Percentiles rank a stretch among this genome's conserved stretches.
Conservation (phyloP, 2,329 filamentous ascomycete genomes). For the Colletotrichum sansevieriae region DNA sequence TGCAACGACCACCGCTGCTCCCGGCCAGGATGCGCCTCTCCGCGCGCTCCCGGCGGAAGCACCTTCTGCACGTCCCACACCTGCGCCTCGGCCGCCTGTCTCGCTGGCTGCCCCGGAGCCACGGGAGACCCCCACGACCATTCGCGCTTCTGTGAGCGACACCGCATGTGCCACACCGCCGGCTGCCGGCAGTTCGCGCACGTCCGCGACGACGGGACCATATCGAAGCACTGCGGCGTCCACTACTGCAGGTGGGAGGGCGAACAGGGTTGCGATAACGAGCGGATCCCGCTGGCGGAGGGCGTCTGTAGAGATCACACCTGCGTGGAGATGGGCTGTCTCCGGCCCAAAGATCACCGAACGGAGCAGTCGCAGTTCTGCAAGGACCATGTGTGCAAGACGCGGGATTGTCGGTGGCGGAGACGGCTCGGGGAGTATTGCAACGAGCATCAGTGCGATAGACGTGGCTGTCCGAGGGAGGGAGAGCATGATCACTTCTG, state of each 20-base stretch:
- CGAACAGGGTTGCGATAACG: constrained; percentile 45
- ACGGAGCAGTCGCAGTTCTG: constrained; percentile 37
- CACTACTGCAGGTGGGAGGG: constrained; percentile 47
- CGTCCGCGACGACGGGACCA: constrained; percentile 45
- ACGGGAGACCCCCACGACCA: constrained; percentile 39
- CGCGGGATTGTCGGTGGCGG: constrained; percentile 44
- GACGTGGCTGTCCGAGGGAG: constrained; percentile 46
- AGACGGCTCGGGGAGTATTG: constrained; percentile 45
- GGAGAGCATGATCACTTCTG: constrained; percentile 43
- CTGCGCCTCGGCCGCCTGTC: constrained; percentile 46
- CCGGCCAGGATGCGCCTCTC: constrained; percentile 42
- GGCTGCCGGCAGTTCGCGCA: constrained; percentile 47
- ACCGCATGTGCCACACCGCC: constrained; percentile 45
- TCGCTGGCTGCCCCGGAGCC: constrained; percentile 43
- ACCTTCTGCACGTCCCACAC: constrained; percentile 48
- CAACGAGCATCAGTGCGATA: constrained; percentile 46
- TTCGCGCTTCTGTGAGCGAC: constrained; percentile 47
- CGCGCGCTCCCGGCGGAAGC: constrained; percentile 36
- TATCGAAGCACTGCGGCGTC: constrained; percentile 46
- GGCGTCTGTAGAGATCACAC: constrained; percentile 44
- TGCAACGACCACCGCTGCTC: constrained; percentile 49
- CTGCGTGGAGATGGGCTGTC: constrained; percentile 45
- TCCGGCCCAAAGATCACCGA: constrained; percentile 34
- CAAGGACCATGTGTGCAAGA: constrained; percentile 47
- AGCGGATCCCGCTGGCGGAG: constrained; percentile 38